Evolutionary conservation across 768 basidiomycete genomes (phyloP).

Genomic region (Porpolomopsis calyptriformis): DNA sequence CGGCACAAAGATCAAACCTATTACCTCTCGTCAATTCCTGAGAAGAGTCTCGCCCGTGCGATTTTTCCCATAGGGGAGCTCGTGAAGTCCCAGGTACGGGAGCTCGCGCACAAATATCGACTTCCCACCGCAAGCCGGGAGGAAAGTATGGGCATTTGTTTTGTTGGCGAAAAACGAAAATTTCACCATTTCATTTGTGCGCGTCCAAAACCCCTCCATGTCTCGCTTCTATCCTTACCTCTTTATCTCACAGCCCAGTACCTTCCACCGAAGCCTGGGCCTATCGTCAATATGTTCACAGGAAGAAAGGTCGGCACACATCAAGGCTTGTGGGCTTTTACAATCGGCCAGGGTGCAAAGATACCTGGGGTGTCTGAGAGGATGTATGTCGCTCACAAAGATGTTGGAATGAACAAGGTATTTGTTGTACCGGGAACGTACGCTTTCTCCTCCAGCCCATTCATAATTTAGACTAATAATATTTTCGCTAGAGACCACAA

Average conservation of each 20-base stretch:
- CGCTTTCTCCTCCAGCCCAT: slow-evolving; percentile 14
- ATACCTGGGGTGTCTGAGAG: slow-evolving; percentile 48
- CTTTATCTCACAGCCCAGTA: slow-evolving; percentile 56
- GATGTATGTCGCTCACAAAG: slow-evolving; percentile 70
- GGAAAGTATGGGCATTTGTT: slow-evolving; percentile 94
- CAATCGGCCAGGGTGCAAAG: slow-evolving; percentile 72
- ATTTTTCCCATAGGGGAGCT: slow-evolving; percentile 68
- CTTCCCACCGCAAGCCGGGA: slow-evolving; percentile 65
- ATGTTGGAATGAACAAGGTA: slow-evolving; percentile 50
- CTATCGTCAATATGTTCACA: slow-evolving; percentile 47
- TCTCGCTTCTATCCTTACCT: background rate
- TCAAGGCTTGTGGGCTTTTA: slow-evolving; percentile 72
- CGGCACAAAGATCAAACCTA: slow-evolving; percentile 82
- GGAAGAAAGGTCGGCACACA: slow-evolving; percentile 53
- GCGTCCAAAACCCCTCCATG: slow-evolving; percentile 11
- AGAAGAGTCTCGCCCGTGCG: slow-evolving; percentile 51
- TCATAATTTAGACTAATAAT: slow-evolving; percentile 1
- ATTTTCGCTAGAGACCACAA: slow-evolving; percentile 44
- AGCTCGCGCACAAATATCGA: slow-evolving; percentile 48
- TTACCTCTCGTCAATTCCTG: slow-evolving; percentile 72
- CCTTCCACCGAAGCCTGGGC: slow-evolving; percentile 56
- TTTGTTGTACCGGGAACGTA: slow-evolving; percentile 68
- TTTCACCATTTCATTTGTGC: slow-evolving; percentile 68
- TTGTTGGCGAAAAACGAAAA: slow-evolving; percentile 70
- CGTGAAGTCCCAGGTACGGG: slow-evolving; percentile 62